Percentiles rank a stretch among this genome's conserved stretches.
These are phyloP conservation scores for Funneliformis geosporum DNA, from an alignment of 192 early-diverging fungal species.

Conservation along the genomic window DNA sequence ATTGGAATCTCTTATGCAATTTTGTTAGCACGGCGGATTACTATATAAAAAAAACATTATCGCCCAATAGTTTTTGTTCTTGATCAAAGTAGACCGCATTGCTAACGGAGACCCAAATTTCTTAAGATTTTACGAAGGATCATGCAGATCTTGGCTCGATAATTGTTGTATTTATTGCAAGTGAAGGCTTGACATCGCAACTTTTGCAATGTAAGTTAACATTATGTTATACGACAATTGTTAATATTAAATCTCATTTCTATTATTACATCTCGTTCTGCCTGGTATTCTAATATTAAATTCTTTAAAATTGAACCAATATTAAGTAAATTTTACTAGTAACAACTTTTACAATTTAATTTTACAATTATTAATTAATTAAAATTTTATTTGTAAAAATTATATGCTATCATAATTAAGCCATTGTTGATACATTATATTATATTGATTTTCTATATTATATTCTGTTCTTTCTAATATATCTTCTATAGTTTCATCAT, in stretches of 20 bases:
- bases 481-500: no score
- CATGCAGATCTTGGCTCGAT: not conserved
- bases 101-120: not conserved
- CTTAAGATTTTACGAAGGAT: slow-evolving; percentile 30
- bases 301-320: no score
- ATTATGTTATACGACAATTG: slow-evolving; percentile 1
- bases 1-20: slow-evolving; percentile 5
- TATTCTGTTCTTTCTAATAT: no score
- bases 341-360: no score
- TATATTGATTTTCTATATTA: no score
- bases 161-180: slow-evolving; percentile 26
- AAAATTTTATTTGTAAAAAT: no score
- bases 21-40: not conserved
- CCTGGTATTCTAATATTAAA: no score
- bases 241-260: slow-evolving; percentile 16
- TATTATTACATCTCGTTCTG: slow-evolving; percentile 31
- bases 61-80: slow-evolving; percentile 27
- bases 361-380: no score
- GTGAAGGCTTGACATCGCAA: slow-evolving; percentile 30
- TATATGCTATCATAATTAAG: no score
- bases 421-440: no score
- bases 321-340: no score
- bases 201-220: slow-evolving; percentile 26
- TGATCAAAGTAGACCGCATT: slow-evolving; percentile 31
- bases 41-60: slow-evolving; percentile 16